These are phyloP conservation scores for Teunomyces atbi DNA, from an alignment of 805 yeast genomes.

Conservation along the genomic window DNA sequence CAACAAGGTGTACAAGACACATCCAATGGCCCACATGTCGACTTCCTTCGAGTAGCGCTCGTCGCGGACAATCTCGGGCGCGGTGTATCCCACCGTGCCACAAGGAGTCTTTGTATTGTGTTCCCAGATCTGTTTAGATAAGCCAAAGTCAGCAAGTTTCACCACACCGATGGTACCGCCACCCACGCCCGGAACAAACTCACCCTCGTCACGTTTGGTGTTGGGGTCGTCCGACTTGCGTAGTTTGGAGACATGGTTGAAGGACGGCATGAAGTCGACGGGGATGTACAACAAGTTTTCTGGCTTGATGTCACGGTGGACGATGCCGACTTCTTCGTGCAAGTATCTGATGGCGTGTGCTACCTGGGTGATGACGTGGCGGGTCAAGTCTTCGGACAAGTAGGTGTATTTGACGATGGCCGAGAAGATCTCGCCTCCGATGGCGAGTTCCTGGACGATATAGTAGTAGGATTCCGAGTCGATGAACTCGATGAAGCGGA, in stretches of 20 bases:
- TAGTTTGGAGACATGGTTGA: slow-evolving; percentile 32
- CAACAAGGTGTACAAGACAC: slow-evolving; percentile 86
- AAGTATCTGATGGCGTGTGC: slow-evolving; percentile 64
- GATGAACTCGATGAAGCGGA: slow-evolving; percentile 61
- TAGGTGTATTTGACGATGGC: slow-evolving; percentile 76
- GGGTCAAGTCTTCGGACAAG: slow-evolving; percentile 63
- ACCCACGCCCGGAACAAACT: slow-evolving; percentile 74
- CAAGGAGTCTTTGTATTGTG: slow-evolving; percentile 94
- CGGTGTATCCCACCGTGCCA: slow-evolving; percentile 98
- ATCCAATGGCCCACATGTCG: slow-evolving; percentile 99
- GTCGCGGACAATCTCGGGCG: slow-evolving; percentile 96
- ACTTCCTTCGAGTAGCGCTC: slow-evolving; percentile 90
- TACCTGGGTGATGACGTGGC: slow-evolving; percentile 64
- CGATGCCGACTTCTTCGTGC: slow-evolving; percentile 73
- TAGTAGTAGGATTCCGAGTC: slow-evolving; percentile 62
- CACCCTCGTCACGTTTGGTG: slow-evolving; percentile 83
- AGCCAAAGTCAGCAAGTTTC: slow-evolving; percentile 93
- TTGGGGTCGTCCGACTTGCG: slow-evolving; percentile 69
- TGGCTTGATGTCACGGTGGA: slow-evolving; percentile 81
- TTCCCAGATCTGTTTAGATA: slow-evolving; percentile 87
- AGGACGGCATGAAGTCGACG: slow-evolving; percentile 49
- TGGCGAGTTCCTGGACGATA: slow-evolving; percentile 68
- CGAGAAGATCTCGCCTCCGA: slow-evolving; percentile 78
- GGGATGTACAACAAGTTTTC: slow-evolving; percentile 71
- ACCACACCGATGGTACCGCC: slow-evolving; percentile 91